These are phyloP conservation scores for Chaetoceros muelleri DNA, from an alignment of 108 stramenopile species.

Conservation along the genomic window DNA sequence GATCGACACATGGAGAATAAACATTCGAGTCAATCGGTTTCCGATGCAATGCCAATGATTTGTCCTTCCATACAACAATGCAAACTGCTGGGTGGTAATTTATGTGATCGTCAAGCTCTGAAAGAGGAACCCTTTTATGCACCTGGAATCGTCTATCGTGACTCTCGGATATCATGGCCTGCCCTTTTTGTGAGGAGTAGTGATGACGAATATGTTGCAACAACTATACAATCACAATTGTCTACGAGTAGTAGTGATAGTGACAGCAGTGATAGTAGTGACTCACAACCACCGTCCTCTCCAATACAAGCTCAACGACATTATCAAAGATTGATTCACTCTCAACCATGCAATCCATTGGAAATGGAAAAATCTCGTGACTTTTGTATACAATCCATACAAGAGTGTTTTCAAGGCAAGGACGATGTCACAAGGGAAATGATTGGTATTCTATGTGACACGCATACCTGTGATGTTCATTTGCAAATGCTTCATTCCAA, in stretches of 20 bases:
- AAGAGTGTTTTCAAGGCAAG: neutral
- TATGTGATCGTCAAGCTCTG: neutral
- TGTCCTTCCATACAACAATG: neutral
- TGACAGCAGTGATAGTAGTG: too few relatives aligned
- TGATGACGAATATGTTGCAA: neutral
- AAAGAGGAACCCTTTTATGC: neutral
- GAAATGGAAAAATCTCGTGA: neutral
- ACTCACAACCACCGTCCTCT: too few relatives aligned
- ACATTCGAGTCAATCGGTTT: neutral
- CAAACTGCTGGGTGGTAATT: neutral
- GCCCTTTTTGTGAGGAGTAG: too few relatives aligned
- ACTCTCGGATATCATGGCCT: too few relatives aligned
- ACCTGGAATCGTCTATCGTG: too few relatives aligned
- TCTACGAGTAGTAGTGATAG: too few relatives aligned
- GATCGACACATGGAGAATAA: neutral
- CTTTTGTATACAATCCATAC: neutral
- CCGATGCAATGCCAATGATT: neutral
- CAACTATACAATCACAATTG: neutral
- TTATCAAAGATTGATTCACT: neutral
- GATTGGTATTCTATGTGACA: neutral
- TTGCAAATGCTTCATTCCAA: neutral
- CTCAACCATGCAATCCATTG: neutral
- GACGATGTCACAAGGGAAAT: neutral
- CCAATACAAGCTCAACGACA: neutral
- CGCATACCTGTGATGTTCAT: neutral